phyloP scores from a whole-genome alignment of 1,284 basidiomycete species.

The Ceratobasidium sp. region DNA sequence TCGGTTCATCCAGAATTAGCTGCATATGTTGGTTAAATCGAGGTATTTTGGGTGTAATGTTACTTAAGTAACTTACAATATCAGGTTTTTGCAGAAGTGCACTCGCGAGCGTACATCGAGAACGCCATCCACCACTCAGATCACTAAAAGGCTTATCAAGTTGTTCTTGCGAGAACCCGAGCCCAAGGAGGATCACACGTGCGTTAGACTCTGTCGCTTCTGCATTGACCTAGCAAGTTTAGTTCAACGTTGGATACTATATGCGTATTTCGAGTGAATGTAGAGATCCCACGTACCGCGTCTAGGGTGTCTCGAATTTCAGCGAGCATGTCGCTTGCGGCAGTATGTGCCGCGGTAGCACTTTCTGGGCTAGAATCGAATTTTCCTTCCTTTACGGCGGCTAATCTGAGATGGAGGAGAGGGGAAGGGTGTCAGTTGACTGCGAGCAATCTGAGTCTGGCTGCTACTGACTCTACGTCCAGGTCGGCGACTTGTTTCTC shows the following conservation, averaged over 20 bases:
- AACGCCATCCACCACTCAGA: slow-evolving; percentile 79
- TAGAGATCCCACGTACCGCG: slow-evolving; percentile 53
- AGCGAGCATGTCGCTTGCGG: slow-evolving; percentile 56
- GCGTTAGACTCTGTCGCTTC: slow-evolving; percentile 69
- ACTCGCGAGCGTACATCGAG: slow-evolving; percentile 65
- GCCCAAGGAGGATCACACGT: slow-evolving; percentile 68
- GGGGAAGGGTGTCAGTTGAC: not conserved
- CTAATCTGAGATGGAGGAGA: not conserved
- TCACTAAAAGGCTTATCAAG: slow-evolving; percentile 64
- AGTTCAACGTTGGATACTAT: not conserved
- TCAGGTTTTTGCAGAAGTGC: slow-evolving; percentile 62
- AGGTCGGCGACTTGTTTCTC: slow-evolving; percentile 62
- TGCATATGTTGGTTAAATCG: slow-evolving; percentile 51
- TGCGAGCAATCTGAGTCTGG: not conserved
- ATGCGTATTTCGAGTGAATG: not conserved
- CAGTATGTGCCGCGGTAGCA: slow-evolving; percentile 51
- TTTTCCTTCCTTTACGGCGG: slow-evolving; percentile 9
- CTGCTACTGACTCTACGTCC: slow-evolving; percentile 52
- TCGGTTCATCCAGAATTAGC: slow-evolving; percentile 57
- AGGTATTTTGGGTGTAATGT: not conserved
- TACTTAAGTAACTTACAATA: slow-evolving; percentile 48
- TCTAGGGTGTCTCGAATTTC: slow-evolving; percentile 61
- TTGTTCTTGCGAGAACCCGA: slow-evolving; percentile 71
- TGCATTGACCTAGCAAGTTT: slow-evolving; percentile 55
- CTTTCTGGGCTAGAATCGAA: slow-evolving; percentile 49